A percentile compares a stretch with the other conserved stretches of the same genome.
These are phyloP conservation scores for Oxytropis ochrocephala DNA, from an alignment of 306 rosid genomes.

Conservation along the genomic window DNA sequence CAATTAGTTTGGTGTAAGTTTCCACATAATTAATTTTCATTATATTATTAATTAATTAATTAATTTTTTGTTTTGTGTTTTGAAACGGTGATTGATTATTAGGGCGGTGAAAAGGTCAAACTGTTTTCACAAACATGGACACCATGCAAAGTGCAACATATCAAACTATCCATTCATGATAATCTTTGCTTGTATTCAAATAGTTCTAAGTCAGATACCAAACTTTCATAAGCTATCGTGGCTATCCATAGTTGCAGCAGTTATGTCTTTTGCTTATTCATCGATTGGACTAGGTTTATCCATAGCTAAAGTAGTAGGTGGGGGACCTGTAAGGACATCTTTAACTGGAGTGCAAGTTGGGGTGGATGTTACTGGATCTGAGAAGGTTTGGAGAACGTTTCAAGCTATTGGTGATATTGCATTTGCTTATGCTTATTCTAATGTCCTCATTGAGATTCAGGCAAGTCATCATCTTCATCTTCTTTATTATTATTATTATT, in stretches of 20 bases:
- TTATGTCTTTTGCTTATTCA: constrained; percentile 92
- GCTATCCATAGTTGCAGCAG: constrained; percentile 95
- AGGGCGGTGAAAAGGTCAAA: constrained; percentile 90
- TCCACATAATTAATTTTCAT: background rate
- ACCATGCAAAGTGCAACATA: constrained; percentile 41
- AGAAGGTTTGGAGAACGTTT: constrained; percentile 73
- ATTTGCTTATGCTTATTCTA: constrained; percentile 87
- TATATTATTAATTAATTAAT: background rate
- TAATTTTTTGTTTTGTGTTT: background rate
- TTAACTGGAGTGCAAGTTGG: constrained; percentile 82
- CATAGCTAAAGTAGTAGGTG: constrained; percentile 53
- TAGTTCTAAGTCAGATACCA: constrained; percentile 76
- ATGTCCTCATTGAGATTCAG: constrained; percentile 96
- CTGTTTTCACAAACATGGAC: constrained; percentile 84
- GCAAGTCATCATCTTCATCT: no score
- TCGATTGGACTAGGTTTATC: constrained; percentile 91
- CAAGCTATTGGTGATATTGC: constrained; percentile 97
- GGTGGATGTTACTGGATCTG: constrained; percentile 70
- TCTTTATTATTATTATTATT: background rate
- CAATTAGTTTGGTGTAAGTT: constrained; percentile 93
- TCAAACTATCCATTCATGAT: constrained; percentile 74
- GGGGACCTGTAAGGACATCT: constrained; percentile 40
- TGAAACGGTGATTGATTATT: background rate
- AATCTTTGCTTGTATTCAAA: constrained; percentile 62
- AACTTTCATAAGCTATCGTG: constrained; percentile 83